These are phyloP conservation scores for Coemansia asiatica DNA, from an alignment of 192 early-diverging fungal genomes.

Conservation along the genomic window DNA sequence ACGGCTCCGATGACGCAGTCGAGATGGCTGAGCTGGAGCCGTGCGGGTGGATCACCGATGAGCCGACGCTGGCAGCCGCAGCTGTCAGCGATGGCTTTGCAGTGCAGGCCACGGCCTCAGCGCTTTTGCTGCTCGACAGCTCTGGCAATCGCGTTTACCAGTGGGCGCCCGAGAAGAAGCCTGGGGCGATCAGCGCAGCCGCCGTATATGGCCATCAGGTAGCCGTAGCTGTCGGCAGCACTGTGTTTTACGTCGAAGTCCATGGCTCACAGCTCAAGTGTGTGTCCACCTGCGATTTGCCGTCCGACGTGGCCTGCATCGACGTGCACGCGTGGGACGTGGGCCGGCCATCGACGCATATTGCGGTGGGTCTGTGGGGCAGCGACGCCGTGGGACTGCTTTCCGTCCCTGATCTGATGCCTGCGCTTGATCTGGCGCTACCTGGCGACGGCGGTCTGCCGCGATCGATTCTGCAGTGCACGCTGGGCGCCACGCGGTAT, in stretches of 20 bases:
- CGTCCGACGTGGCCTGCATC: slow-evolving; percentile 73
- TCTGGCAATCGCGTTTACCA: slow-evolving; percentile 56
- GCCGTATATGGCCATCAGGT: slow-evolving; percentile 58
- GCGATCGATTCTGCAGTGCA: slow-evolving; percentile 65
- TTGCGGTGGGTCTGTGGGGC: slow-evolving; percentile 79
- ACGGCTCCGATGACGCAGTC: slow-evolving; percentile 49
- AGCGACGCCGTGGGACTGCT: slow-evolving; percentile 63
- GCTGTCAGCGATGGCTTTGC: slow-evolving; percentile 9
- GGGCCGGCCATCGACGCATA: slow-evolving; percentile 34
- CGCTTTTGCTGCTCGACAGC: slow-evolving; percentile 55
- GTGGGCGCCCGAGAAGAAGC: slow-evolving; percentile 25
- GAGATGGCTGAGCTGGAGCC: slow-evolving; percentile 53
- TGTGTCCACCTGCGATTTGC: slow-evolving; percentile 56
- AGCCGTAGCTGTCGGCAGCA: slow-evolving; percentile 59
- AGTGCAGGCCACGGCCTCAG: slow-evolving; percentile 65
- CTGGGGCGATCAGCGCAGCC: slow-evolving; percentile 56
- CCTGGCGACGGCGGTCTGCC: slow-evolving; percentile 57
- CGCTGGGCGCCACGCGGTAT: slow-evolving; percentile 67
- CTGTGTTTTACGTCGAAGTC: slow-evolving; percentile 63
- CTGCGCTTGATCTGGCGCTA: slow-evolving; percentile 27
- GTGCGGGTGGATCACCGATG: slow-evolving; percentile 24
- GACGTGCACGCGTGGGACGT: slow-evolving; percentile 59
- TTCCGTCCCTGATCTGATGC: slow-evolving; percentile 58
- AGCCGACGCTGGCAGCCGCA: slow-evolving; percentile 32
- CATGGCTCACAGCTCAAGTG: slow-evolving; percentile 25